A percentile compares a stretch with the other conserved stretches of the same genome.
phyloP scores from a whole-genome alignment of 1,139 yeast genomes.

The Taiozyma sp. region DNA sequence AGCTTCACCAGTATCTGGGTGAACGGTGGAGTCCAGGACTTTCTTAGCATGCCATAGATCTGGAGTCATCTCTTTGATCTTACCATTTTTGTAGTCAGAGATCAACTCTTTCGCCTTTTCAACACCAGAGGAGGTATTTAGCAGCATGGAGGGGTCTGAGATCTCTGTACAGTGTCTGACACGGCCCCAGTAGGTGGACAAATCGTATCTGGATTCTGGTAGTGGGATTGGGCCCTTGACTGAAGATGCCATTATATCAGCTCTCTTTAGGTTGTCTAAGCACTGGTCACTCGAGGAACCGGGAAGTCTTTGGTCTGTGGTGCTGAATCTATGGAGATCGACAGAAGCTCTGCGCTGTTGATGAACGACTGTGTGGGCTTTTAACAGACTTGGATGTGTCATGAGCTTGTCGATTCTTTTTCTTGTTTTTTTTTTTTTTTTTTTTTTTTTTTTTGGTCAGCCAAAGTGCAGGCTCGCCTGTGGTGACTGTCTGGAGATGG shows the following conservation, averaged over 20 bases:
- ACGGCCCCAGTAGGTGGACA: constrained; percentile 84
- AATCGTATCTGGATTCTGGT: constrained; percentile 76
- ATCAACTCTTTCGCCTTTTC: constrained; percentile 59
- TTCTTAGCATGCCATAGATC: constrained; percentile 88
- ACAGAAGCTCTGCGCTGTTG: background rate
- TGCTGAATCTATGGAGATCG: background rate
- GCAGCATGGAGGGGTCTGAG: constrained; percentile 86
- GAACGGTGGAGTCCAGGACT: constrained; percentile 80
- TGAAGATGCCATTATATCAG: constrained; percentile 70
- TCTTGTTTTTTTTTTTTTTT: background rate
- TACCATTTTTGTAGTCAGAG: constrained; percentile 71
- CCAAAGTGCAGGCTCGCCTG: background rate
- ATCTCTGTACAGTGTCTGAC: constrained; percentile 92
- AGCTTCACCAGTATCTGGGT: constrained; percentile 94
- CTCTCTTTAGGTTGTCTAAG: background rate
- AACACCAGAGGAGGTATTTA: constrained; percentile 64
- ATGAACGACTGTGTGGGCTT: background rate
- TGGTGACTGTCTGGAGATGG: background rate
- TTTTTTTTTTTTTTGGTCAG: background rate
- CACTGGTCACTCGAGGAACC: background rate
- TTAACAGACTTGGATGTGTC: background rate
- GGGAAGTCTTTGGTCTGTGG: background rate
- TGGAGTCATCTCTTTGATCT: constrained; percentile 56
- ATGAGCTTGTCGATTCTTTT: background rate
- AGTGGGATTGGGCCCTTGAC: constrained; percentile 75